Evolutionary conservation across 2,329 filamentous ascomycete species (phyloP), one percentile per base, ranked within the genome.

Genomic region (Aspergillus jensenii): DNA sequence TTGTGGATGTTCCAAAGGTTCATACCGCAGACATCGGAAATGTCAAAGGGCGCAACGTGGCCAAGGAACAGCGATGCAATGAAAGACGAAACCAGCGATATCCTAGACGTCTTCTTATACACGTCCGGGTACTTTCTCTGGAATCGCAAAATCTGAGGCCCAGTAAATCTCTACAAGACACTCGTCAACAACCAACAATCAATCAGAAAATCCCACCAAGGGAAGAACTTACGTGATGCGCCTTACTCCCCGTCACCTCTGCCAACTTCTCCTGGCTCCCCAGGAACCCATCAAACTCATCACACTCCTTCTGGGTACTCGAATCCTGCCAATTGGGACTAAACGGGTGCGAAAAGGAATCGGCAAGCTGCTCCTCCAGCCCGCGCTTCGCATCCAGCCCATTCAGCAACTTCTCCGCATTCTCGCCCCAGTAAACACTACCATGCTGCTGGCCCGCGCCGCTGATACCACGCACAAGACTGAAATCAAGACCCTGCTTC

Each of bases 261-360:
- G 95, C 95, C 66, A 99, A 78, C 61, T 82, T 81, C 67, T 88
- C 82, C 2, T 84, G 80, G 6, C 81, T 81, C 1, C 90, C 90
- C 7, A 97, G 78, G 53, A 81, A 79, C 5, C 79, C 82, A 73
- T 98, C 93, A 70, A 98, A 98, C 62, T 85, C 82, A 72, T 97
- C 92, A 71, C 93, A 97, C 77, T 99, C 90, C 64, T 82, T 82
- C 78, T 97, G 92, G 2, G 95, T 98, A 77, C 92, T 96, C 61
- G 93, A 89, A 74, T 99, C 95, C 78, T 98, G 95, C 95, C 95
- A 99, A 74, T 98, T 99, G 7, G 95, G 95, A 64, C 91, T 92
- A 77, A 87, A 93, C 4, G 90, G 87, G 73, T 96, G 89, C 15
- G 92, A 90, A 70, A 98, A 90, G 0, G 89, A 90, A 3, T 77